A percentile compares a stretch with the other conserved stretches of the same genome.
Conservation (phyloP, 345 rosid species). For the Aethionema arabicum region DNA sequence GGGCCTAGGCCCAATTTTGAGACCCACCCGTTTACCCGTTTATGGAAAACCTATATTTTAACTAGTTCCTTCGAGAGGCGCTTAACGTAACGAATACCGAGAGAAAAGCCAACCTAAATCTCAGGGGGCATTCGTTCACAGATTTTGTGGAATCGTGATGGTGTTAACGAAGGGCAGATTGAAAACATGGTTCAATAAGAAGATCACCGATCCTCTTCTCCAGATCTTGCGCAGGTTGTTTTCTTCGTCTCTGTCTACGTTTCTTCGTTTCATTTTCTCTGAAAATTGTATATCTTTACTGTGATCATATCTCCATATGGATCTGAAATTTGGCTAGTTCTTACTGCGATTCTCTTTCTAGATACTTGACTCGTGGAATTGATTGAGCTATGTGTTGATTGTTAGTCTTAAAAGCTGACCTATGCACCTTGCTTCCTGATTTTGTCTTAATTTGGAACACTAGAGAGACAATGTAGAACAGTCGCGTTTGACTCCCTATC, state of each 20-base stretch:
- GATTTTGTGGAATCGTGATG: constrained; percentile 35
- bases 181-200: constrained; percentile 53
- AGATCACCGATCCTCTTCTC: constrained; percentile 74
- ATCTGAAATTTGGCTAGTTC: constrained; percentile 19
- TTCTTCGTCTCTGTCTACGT: neutral
- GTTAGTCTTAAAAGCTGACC: neutral
- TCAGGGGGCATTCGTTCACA: neutral
- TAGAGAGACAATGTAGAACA: constrained; percentile 1
- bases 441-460: constrained; percentile 16
- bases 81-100: constrained; percentile 1
- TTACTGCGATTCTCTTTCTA: neutral
- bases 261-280: neutral
- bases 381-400: constrained; percentile 5
- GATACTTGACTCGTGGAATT: constrained; percentile 3
- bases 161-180: constrained; percentile 41
- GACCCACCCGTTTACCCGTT: constrained; percentile 16
- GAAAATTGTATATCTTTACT: neutral
- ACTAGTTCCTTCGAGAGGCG: neutral
- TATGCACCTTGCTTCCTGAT: constrained; percentile 17
- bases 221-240: constrained; percentile 76
- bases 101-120: neutral
- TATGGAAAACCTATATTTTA: neutral
- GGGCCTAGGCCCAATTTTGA: neutral
- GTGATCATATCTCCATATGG: constrained; percentile 5
- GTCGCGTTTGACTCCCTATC: neutral